Base-by-base conservation (phyloP, 1,284 basidiomycete species). In the Cutaneotrichosporon dermatis region DNA sequence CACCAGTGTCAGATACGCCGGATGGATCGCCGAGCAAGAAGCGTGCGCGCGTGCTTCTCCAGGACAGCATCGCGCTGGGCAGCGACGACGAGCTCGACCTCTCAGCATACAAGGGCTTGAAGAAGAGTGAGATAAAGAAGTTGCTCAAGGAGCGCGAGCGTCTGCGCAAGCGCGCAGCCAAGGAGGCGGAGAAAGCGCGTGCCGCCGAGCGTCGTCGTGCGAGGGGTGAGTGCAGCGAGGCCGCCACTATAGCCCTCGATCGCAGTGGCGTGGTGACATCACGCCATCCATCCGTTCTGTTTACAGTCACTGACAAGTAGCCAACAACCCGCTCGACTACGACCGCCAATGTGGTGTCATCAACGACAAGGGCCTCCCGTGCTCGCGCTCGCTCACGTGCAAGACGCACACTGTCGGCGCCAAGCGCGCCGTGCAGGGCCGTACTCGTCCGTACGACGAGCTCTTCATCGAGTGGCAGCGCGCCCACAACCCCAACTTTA, bases 391-490 rank as follows among this genome's bases (percentile, higher is more conserved):
- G 11, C 83, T 99, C 41, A 98, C 95, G 0, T 99, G 95, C 83
- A 99, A 99, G 79, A 93, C 95, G 4, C 95, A 99, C 75, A 89
- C 91, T 1, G 96, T 99, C 89, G 92, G 92, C 37, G 90, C 92
- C 34, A 99, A 99, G 76, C 88, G 96, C 16, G 84, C 90, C 6
- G 93, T 99, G 0, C 83, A 85, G 66, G 92, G 92, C 36, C 89
- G 96, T 8, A 90, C 90, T 0, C 85, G 88, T 52, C 78, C 81
- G 2, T 99, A 93, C 76, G 94, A 98, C 71, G 87, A 88, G 57
- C 84, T 99, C 9, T 83, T 93, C 12, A 82, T 90, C 45, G 94
- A 97, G 59, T 98, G 92, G 91, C 90, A 96, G 69, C 87, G 91
- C 45, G 86, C 85, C 41, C 86, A 94, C 72, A 94, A 96, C 68